Evolutionary conservation across 116 monocot genomes (phyloP), one percentile per base, ranked within the genome.

Genomic region (Papilionanthe hybrid): DNA sequence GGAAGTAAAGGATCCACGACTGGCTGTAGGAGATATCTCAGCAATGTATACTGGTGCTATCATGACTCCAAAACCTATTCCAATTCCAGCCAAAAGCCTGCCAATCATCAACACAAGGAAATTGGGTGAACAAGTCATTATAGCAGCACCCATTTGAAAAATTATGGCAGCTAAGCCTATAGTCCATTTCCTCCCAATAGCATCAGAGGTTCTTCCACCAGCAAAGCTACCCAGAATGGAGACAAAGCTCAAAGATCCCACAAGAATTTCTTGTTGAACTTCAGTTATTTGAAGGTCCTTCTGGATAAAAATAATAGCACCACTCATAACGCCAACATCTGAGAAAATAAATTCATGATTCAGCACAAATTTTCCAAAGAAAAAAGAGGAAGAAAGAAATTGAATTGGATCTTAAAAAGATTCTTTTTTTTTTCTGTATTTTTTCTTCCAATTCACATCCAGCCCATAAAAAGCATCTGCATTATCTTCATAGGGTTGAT

Each of bases 311-410:
- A 98, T 76, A 78, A 98, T 91, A 32, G 91, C 92, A 2, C 98
- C 98, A 73, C 98, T 98, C 98, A 98, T 98, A 81, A 98, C 98
- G 72, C 98, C 98, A 19, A 98, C 94, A 84, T 98, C 98, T 98
- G 91, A 72, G 87, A 13, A 81, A 10, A 60, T 10, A 42, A 48
- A 53, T 13, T 42, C 43, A 32, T n/a, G 27, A 23, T 48, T 86
- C 44, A 79, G 76, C 27, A 25, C 55, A 78, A 37, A 18, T 75
- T 50, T 29, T 27, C 25, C 20, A 19, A 43, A 30, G 4, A 7
- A 43, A 73, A 20, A 69, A 69, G 4, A 13, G 17, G 32, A 11
- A 69, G 37, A 5, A 69, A 12, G 37, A 37, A 69, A 69, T 12
- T 37, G 30, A 37, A 30, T 22, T 22, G 7, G 60, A 22, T 7